A percentile compares a stretch with the other conserved stretches of the same genome.
These are phyloP conservation scores for Pelargonium australe DNA, from an alignment of 441 rosid species.

Conservation along the genomic window DNA sequence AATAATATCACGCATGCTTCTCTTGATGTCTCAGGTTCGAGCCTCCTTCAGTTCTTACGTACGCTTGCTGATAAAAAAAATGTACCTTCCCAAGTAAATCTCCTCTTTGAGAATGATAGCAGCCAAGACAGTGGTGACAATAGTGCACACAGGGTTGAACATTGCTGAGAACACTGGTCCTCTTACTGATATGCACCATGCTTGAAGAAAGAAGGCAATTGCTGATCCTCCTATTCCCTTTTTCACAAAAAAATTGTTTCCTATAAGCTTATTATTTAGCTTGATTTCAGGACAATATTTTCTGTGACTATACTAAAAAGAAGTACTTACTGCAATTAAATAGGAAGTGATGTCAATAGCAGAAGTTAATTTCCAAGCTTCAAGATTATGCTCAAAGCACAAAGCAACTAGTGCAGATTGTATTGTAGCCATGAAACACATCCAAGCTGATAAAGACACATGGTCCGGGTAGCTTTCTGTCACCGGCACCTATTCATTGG, in stretches of 20 bases:
- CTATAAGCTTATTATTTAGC: no score
- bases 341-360: no score
- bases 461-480: slow-evolving; percentile 43
- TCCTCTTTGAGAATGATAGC: slow-evolving; percentile 45
- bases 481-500: slow-evolving; percentile 40
- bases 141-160: slow-evolving; percentile 56
- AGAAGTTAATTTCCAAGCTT: slow-evolving; percentile 42
- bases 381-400: slow-evolving; percentile 31
- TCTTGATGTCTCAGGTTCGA: no score
- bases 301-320: no score
- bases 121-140: slow-evolving; percentile 47
- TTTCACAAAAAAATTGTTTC: no score
- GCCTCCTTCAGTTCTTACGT: no score
- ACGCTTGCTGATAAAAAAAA: background rate
- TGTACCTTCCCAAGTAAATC: slow-evolving; percentile 53
- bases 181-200: slow-evolving; percentile 52
- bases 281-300: no score
- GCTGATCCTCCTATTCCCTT: slow-evolving; percentile 57
- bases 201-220: slow-evolving; percentile 45
- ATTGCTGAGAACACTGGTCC: slow-evolving; percentile 59
- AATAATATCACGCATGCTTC: no score
- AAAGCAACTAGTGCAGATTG: slow-evolving; percentile 40
- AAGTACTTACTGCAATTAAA: no score
- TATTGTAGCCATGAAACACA: slow-evolving; percentile 49
- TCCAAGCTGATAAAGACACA: slow-evolving; percentile 47